These are phyloP conservation scores for Fagus crenata DNA, from an alignment of 306 rosid genomes.

Conservation along the genomic window DNA sequence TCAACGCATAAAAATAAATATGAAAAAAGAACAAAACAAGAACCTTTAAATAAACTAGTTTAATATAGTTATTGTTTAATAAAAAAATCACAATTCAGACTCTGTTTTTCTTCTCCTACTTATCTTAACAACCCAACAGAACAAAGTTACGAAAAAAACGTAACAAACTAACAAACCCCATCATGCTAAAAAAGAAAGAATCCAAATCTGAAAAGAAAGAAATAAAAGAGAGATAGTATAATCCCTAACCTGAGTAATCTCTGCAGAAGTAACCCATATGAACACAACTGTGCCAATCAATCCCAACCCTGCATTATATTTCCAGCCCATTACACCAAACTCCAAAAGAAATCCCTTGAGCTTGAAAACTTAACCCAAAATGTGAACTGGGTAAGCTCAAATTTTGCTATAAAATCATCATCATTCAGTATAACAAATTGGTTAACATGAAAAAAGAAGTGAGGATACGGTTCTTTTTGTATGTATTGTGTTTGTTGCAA, in stretches of 20 bases:
- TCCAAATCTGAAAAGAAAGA: neutral
- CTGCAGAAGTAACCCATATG: constrained; percentile 73
- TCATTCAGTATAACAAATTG: neutral
- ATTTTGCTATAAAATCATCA: constrained; percentile 18
- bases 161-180: constrained; percentile 5
- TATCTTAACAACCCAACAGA: constrained; percentile 9
- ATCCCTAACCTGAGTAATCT: constrained; percentile 64
- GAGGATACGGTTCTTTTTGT: neutral
- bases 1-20: neutral
- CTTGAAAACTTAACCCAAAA: neutral
- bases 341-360: neutral
- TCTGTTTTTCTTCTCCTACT: neutral
- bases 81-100: neutral
- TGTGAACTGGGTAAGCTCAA: constrained; percentile 4
- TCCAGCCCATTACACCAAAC: constrained; percentile 55
- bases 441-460: neutral
- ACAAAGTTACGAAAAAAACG: neutral
- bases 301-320: constrained; percentile 56
- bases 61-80: neutral
- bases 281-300: constrained; percentile 55
- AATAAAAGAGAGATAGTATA: neutral
- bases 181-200: neutral
- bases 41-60: neutral
- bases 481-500: neutral
- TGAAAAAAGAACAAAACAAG: neutral